phyloP scores from a whole-genome alignment of 2,329 filamentous ascomycete genomes.

The Colletotrichum sp. region DNA sequence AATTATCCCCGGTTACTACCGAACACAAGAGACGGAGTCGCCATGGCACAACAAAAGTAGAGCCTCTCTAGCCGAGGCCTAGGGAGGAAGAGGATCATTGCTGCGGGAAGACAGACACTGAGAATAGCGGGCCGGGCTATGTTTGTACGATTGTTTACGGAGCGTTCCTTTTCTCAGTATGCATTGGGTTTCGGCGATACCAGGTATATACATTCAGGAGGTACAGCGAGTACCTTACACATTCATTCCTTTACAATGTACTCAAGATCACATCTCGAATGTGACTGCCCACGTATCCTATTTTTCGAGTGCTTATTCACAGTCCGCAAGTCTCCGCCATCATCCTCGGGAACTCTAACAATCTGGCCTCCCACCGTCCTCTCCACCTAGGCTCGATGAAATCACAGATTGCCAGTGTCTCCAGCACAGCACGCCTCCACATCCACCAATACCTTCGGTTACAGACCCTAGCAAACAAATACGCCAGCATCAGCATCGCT shows the following conservation, averaged over 20 bases:
- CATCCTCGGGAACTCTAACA: neutral
- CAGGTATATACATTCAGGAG: neutral
- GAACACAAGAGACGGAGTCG: neutral
- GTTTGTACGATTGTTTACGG: neutral
- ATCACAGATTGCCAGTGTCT: conserved; percentile 55
- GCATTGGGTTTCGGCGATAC: conserved; percentile 7
- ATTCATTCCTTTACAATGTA: neutral
- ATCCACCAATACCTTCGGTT: conserved; percentile 51
- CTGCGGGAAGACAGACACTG: neutral
- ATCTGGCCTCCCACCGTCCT: neutral
- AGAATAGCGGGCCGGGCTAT: neutral
- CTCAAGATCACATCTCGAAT: neutral
- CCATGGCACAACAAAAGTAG: neutral
- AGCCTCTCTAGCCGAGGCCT: neutral
- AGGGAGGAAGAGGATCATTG: neutral
- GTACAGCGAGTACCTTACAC: neutral
- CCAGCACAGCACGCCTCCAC: conserved; percentile 46
- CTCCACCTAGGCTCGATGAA: conserved; percentile 29
- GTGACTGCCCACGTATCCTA: neutral
- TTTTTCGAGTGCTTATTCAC: neutral
- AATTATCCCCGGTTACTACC: rapidly evolving
- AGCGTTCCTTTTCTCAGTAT: neutral
- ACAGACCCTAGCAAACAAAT: conserved; percentile 59
- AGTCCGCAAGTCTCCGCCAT: neutral
- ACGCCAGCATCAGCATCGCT: conserved; percentile 59